These are phyloP conservation scores for Macrotyloma uniflorum DNA, from an alignment of 306 rosid species.

Conservation along the genomic window DNA sequence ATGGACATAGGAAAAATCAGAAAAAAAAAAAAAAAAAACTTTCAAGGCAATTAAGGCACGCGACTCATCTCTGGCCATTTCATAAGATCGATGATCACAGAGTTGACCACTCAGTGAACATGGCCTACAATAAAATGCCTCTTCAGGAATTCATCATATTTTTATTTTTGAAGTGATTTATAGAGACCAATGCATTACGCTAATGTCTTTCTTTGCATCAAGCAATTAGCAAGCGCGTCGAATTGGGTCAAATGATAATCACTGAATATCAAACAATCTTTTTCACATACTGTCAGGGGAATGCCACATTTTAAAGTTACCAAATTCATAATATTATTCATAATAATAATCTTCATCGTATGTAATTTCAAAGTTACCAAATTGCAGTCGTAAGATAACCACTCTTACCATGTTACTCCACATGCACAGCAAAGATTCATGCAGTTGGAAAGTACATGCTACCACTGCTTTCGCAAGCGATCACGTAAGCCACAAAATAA, in stretches of 20 bases:
- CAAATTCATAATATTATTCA: too few species aligned
- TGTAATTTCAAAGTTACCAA: not conserved
- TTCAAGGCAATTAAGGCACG: too few species aligned
- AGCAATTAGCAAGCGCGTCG: not conserved
- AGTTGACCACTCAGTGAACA: too few species aligned
- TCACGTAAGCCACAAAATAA: constrained; percentile 39
- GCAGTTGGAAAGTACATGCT: not conserved
- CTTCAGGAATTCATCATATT: too few species aligned
- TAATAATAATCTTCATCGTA: not conserved
- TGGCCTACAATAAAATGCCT: too few species aligned
- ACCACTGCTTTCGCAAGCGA: constrained; percentile 4
- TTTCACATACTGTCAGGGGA: not conserved
- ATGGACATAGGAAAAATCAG: too few species aligned
- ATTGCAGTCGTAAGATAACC: not conserved
- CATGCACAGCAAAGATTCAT: not conserved
- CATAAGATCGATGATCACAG: too few species aligned
- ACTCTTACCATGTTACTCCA: not conserved
- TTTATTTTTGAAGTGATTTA: too few species aligned
- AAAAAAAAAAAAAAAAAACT: too few species aligned
- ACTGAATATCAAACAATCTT: not conserved
- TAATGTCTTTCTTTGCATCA: not conserved
- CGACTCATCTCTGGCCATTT: not conserved
- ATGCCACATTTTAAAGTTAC: not conserved
- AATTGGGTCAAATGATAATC: not conserved
- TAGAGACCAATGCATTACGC: not conserved